phyloP scores from a whole-genome alignment of 768 basidiomycete genomes.

The Rhodotorula graminis region DNA sequence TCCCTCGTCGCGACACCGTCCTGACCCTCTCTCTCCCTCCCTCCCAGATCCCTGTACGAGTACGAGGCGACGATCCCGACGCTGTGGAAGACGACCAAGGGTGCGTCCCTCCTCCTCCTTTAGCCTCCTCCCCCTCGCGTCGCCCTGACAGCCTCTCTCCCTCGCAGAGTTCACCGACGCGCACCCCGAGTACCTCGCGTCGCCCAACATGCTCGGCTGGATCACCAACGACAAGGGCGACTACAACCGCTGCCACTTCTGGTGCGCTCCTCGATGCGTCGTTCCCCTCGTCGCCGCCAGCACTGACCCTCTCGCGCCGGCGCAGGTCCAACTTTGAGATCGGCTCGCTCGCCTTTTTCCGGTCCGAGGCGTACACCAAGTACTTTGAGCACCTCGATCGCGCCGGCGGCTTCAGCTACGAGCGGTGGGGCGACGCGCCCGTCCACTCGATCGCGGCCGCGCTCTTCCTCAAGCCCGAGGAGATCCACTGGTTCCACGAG shows the following conservation, averaged over 20 bases:
- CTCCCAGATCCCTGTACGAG: conserved; percentile 19
- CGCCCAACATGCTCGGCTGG: conserved; percentile 66
- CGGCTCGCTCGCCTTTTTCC: conserved; percentile 75
- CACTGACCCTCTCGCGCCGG: too few relatives aligned
- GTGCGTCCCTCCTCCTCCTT: conserved; percentile 49
- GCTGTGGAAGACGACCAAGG: conserved; percentile 66
- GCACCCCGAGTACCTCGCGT: conserved; percentile 60
- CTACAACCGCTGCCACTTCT: conserved; percentile 57
- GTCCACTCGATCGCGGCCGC: conserved; percentile 87
- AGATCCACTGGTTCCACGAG: conserved; percentile 88
- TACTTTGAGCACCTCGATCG: conserved; percentile 78
- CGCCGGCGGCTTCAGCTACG: conserved; percentile 63
- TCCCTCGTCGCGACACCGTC: background rate
- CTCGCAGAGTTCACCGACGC: conserved; percentile 60
- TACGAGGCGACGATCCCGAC: conserved; percentile 75
- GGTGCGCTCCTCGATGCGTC: conserved; percentile 67
- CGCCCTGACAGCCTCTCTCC: background rate
- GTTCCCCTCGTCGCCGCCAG: too few relatives aligned
- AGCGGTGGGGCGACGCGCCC: conserved; percentile 89
- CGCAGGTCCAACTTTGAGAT: conserved; percentile 50
- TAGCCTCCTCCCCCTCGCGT: background rate
- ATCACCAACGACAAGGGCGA: conserved; percentile 66
- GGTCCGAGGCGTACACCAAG: conserved; percentile 70
- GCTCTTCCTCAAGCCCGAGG: conserved; percentile 77
- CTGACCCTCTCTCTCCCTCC: conserved; percentile 41